Base-by-base conservation (phyloP, 352 stramenopile species). In the Blastocystis sp. region DNA sequence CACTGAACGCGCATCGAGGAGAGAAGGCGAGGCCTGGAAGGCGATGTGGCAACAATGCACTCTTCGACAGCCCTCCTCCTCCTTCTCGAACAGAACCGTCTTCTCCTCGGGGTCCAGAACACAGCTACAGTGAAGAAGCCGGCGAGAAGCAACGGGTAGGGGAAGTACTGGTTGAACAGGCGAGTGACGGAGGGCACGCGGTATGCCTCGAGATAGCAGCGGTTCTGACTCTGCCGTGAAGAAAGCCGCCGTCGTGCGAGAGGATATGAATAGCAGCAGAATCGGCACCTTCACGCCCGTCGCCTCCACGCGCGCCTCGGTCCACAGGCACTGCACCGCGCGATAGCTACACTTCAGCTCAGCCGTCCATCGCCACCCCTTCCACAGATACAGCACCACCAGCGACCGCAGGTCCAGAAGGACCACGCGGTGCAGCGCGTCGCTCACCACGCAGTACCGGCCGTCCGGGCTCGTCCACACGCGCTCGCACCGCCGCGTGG, bases 321-420 rank as follows among this genome's bases (percentile, higher is more conserved):
- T 52, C 74, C 74, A 84, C 34, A 84, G 3, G 52, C 74, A 84
- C 38, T 84, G 74, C 21, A 84, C 74, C 34, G 54, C 57, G n/a
- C 74, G 74, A 52, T 84, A 84, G 0, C 74, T 84, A 70, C 28
- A 14, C 17, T 11, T 84, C 3, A 84, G 2, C 3, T 7, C 34
- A n/a, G 34, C 9, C 1, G 6, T 3, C 14, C 14, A 48, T 24
- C 21, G 2, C 9, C 9, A 84, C 74, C 74, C 74, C 57, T 84
- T 84, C 74, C 74, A 84, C 45, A 84, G 10, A n/a, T 84, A n/a
- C 10, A 84, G 45, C 38, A 84, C 38, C 0, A 68, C 48, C 10
- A 24, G 10, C 9, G 3, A 45, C 2, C 14, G n/a, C 17, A 84
- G 34, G 45, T 84, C 74, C 52, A 84, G 11, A 42, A 61, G 52